A percentile compares a stretch with the other conserved stretches of the same genome.
phyloP scores from a whole-genome alignment of 805 yeast genomes.

The Isabelozyma rhagii region DNA sequence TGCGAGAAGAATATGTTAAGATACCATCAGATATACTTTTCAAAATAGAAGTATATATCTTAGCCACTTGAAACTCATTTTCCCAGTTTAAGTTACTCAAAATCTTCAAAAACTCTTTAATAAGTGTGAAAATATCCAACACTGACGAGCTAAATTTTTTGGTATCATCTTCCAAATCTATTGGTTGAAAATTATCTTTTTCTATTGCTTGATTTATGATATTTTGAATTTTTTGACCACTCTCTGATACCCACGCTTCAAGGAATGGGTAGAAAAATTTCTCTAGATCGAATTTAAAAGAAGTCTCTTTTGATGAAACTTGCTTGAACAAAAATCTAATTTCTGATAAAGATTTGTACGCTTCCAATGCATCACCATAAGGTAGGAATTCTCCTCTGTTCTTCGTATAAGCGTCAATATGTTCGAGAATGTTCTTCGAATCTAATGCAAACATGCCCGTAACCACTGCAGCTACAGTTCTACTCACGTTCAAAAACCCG shows the following conservation, averaged over 20 bases:
- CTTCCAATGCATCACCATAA: constrained; percentile 55
- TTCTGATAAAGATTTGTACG: constrained; percentile 52
- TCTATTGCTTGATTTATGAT: constrained; percentile 55
- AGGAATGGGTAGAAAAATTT: constrained; percentile 43
- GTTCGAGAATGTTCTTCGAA: constrained; percentile 47
- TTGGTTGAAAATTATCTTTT: constrained; percentile 55
- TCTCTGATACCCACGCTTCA: constrained; percentile 39
- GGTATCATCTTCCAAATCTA: constrained; percentile 40
- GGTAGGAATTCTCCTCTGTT: constrained; percentile 34
- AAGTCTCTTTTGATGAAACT: constrained; percentile 35
- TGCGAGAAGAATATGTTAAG: constrained; percentile 44
- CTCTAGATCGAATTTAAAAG: constrained; percentile 56
- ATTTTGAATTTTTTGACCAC: constrained; percentile 42
- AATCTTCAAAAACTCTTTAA: constrained; percentile 55
- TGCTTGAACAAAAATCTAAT: constrained; percentile 51
- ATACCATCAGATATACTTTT: constrained; percentile 63
- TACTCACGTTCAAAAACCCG: constrained; percentile 52
- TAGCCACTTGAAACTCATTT: constrained; percentile 59
- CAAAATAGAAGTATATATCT: constrained; percentile 56
- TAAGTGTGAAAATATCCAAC: constrained; percentile 61
- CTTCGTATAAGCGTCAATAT: constrained; percentile 42
- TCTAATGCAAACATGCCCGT: constrained; percentile 54
- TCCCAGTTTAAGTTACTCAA: constrained; percentile 64
- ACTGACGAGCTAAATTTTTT: constrained; percentile 59
- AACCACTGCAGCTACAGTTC: constrained; percentile 46